Base-by-base conservation (phyloP, 116 monocot species). In the Cymodocea nodosa region DNA sequence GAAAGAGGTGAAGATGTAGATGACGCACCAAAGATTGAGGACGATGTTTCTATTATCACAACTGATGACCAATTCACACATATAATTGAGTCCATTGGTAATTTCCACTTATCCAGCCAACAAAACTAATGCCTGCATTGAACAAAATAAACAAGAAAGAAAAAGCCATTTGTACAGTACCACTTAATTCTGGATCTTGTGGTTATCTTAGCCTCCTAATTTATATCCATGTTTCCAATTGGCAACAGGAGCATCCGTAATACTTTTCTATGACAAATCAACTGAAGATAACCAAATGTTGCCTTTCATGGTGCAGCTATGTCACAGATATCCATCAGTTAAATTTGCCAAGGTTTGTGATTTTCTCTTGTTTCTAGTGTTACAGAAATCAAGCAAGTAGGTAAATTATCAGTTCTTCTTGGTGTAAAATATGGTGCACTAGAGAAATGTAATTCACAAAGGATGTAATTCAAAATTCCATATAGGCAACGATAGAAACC, bases 301-400 rank as follows among this genome's bases (percentile, higher is more conserved):
- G 4, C 57, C 71, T 52, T 65, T 51, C 23, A 65, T 74, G 65
- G 72, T 77, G 68, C 48, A 75, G 40, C 64, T 76, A 16, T 48
- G 64, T 67, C 34, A 54, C 23, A 64, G 59, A 80, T 65, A 80
- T 22, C 59, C 77, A 35, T 70, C 70, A 20, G 55, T 75, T 25
- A 65, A 71, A 48, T 84, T 84, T 63, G 60, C 76, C 50, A 77
- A 77, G 80, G 77, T 84, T 19, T 56, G 40, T 57, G 62, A 62
- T 40, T 14, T 36, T 36, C 18, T 36, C 20, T 37, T 39, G 3
- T 37, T 18, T 35, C 19, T 15, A 19, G 24, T 57, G 24, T 25
- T 57, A 44, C 44, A 8, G 30, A 30, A 30, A 30, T 30, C 30
- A 30, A 30, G 30, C 30, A 30, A 30, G 30, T 30, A 30, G 30